Percentiles rank a stretch among this genome's conserved stretches.
phyloP scores from a whole-genome alignment of 2,329 filamentous ascomycete genomes.

The Rutstroemia sp. region DNA sequence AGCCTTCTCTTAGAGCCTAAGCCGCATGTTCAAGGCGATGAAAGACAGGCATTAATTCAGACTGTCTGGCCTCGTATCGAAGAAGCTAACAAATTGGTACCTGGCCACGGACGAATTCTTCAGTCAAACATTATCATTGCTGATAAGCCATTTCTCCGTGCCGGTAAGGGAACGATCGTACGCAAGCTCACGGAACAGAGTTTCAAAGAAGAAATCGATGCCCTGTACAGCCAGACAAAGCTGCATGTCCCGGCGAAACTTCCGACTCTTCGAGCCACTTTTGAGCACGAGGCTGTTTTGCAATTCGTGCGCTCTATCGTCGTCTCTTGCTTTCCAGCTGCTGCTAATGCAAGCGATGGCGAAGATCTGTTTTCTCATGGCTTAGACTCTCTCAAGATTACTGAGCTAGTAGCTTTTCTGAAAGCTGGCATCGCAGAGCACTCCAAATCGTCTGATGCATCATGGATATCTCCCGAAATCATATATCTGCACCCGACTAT shows the following conservation, averaged over 20 bases:
- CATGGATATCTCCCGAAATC: background rate
- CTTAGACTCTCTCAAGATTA: conserved; percentile 1
- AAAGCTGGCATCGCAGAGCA: background rate
- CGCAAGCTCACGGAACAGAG: background rate
- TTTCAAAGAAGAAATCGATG: conserved; percentile 26
- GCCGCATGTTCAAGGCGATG: background rate
- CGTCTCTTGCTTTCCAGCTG: background rate
- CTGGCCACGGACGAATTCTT: conserved; percentile 15
- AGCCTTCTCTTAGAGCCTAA: background rate
- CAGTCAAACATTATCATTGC: conserved; percentile 13
- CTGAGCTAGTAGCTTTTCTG: background rate
- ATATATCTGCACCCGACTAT: background rate
- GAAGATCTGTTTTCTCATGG: background rate
- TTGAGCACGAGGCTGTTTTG: background rate
- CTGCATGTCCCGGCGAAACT: background rate
- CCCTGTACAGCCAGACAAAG: background rate
- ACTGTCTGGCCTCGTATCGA: conserved; percentile 15
- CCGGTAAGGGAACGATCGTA: conserved; percentile 14
- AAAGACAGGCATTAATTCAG: background rate
- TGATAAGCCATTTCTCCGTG: conserved; percentile 8
- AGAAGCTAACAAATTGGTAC: conserved; percentile 12
- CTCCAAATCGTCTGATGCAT: background rate
- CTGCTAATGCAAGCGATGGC: background rate
- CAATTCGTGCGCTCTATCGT: background rate
- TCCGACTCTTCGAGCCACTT: background rate